These are phyloP conservation scores for Cyberlindnera misumaiensis DNA, from an alignment of 805 yeast species.

Conservation along the genomic window DNA sequence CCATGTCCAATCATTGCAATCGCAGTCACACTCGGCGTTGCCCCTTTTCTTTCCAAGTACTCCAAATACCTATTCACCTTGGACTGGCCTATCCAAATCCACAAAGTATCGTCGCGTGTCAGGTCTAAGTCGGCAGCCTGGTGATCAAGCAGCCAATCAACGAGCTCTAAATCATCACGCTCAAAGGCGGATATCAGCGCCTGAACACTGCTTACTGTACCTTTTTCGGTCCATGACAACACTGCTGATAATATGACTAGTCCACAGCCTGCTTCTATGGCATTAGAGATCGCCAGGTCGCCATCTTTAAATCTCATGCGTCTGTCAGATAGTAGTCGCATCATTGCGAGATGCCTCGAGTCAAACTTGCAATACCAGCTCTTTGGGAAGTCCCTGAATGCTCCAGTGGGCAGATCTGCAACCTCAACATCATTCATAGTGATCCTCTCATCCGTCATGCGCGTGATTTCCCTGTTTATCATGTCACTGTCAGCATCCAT, in stretches of 20 bases:
- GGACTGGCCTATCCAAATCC: slow-evolving; percentile 12
- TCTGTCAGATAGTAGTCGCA: slow-evolving; percentile 6
- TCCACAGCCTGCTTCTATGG: slow-evolving; percentile 4
- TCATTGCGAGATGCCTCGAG: neutral
- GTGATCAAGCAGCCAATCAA: slow-evolving; percentile 15
- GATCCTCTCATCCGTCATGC: slow-evolving; percentile 16
- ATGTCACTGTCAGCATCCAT: slow-evolving; percentile 11
- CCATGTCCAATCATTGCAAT: slow-evolving; percentile 2
- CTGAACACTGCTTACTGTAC: slow-evolving; percentile 1
- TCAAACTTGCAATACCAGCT: slow-evolving; percentile 8
- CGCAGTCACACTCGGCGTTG: slow-evolving; percentile 17
- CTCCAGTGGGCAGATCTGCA: slow-evolving; percentile 5
- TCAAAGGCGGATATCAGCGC: slow-evolving; percentile 17
- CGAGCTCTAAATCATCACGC: slow-evolving; percentile 4
- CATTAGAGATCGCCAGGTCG: slow-evolving; percentile 4
- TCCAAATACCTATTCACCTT: slow-evolving; percentile 7
- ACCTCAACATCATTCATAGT: slow-evolving; percentile 8
- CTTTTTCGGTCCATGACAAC: slow-evolving; percentile 7
- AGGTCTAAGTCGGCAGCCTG: slow-evolving; percentile 2
- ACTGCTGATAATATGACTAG: neutral
- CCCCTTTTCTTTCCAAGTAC: slow-evolving; percentile 16
- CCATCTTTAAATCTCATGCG: slow-evolving; percentile 8
- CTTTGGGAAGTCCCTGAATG: slow-evolving; percentile 10
- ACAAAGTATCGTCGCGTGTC: slow-evolving; percentile 14
- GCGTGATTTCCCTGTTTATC: slow-evolving; percentile 11